A percentile compares a stretch with the other conserved stretches of the same genome.
Evolutionary conservation across 148 eudicot genomes (phyloP).

Genomic region (Vaccinium vitisidaea): DNA sequence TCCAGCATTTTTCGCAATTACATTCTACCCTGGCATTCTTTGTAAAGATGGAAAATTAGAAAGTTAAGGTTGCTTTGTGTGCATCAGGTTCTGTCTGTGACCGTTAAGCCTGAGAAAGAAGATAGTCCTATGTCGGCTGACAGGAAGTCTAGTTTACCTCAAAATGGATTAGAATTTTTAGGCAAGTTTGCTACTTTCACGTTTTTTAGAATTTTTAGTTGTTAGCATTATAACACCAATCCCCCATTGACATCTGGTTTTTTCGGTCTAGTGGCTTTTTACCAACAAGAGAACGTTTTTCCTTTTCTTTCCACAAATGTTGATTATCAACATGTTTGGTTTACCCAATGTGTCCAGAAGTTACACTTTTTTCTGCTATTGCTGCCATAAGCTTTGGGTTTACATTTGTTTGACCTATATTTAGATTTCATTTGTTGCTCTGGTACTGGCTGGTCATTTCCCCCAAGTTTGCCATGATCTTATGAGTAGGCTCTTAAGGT

Average conservation of each 20-base stretch:
- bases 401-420: not conserved
- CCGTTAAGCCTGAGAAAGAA: not conserved
- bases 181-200: slow-evolving; percentile 21
- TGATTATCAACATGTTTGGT: not conserved
- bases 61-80: slow-evolving; percentile 14
- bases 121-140: not conserved
- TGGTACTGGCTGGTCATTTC: not conserved
- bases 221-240: not conserved
- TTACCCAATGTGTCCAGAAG: not conserved
- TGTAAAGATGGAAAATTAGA: slow-evolving; percentile 40
- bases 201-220: not conserved
- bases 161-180: slow-evolving; percentile 5
- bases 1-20: slow-evolving; percentile 16
- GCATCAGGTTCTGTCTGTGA: slow-evolving; percentile 10
- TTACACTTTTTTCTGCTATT: not conserved
- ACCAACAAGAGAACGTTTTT: slow-evolving; percentile 19
- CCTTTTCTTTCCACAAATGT: not conserved
- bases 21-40: slow-evolving; percentile 43
- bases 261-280: slow-evolving; percentile 14
- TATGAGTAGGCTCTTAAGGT: not conserved
- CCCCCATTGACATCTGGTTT: not conserved
- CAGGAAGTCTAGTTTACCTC: slow-evolving; percentile 9
- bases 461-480: not conserved
- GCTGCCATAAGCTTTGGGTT: not conserved
- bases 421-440: not conserved